phyloP scores from a whole-genome alignment of 805 yeast genomes.

The Nakazawaea ernobii region DNA sequence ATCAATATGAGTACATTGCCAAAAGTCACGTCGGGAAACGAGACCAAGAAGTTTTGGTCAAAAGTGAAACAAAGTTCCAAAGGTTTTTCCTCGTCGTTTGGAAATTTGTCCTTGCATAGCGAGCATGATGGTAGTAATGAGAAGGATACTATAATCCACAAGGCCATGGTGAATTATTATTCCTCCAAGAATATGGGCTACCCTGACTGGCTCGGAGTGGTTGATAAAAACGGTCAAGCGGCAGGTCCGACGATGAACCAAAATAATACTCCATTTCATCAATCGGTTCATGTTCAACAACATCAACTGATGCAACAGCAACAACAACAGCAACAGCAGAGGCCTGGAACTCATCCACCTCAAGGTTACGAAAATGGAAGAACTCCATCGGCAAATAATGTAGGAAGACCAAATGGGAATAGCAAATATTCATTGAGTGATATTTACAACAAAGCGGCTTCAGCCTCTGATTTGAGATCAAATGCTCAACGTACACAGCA shows the following conservation, averaged over 20 bases:
- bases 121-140: constrained; percentile 30
- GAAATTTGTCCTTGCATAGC: constrained; percentile 24
- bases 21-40: constrained; percentile 5
- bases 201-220: constrained; percentile 26
- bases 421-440: constrained; percentile 12
- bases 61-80: constrained; percentile 13
- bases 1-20: constrained; percentile 4
- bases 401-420: not conserved
- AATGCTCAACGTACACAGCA: not conserved
- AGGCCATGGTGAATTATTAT: constrained; percentile 23
- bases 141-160: constrained; percentile 27
- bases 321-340: not conserved
- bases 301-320: constrained; percentile 3
- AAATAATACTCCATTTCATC: not conserved
- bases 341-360: not conserved
- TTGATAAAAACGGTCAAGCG: not conserved
- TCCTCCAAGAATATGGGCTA: constrained; percentile 14
- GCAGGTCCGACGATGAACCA: not conserved
- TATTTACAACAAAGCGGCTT: constrained; percentile 8
- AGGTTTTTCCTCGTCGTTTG: constrained; percentile 18
- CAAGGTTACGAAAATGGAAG: too few species aligned
- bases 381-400: too few species aligned
- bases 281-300: constrained; percentile 2
- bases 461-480: not conserved
- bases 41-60: constrained; percentile 13